These are phyloP conservation scores for Jacaranda mimosifolia DNA, from an alignment of 257 asterid species.

Conservation along the genomic window DNA sequence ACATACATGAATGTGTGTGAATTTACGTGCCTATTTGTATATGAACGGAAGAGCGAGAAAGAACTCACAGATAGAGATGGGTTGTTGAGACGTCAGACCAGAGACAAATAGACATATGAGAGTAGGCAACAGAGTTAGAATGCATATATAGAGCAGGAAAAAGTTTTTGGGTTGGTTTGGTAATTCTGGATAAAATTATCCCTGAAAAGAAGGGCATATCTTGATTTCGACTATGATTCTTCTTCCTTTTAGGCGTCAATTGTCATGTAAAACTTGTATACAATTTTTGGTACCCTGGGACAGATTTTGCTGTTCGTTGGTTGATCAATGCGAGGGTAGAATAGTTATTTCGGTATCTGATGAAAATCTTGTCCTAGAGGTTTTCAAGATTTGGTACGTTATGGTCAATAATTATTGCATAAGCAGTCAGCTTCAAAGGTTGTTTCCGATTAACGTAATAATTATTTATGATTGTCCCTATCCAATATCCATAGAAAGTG, in stretches of 20 bases:
- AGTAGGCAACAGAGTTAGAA: not conserved
- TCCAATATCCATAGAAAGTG: too few species aligned
- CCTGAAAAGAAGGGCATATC: not conserved
- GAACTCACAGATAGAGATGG: constrained; percentile 27
- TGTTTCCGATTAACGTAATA: too few species aligned
- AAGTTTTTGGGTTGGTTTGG: constrained; percentile 16
- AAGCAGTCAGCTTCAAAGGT: too few species aligned
- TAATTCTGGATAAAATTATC: not conserved
- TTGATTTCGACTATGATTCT: constrained; percentile 5
- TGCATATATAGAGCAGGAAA: constrained; percentile 4
- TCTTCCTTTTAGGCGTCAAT: not conserved
- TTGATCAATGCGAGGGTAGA: too few species aligned
- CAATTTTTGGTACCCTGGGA: too few species aligned
- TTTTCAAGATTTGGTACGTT: too few species aligned
- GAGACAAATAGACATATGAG: not conserved
- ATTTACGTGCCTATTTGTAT: not conserved
- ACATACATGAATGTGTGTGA: not conserved
- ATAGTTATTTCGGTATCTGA: too few species aligned
- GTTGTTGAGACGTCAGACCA: constrained; percentile 13
- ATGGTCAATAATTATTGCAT: too few species aligned
- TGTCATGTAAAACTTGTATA: too few species aligned
- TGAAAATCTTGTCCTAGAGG: too few species aligned
- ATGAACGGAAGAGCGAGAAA: not conserved
- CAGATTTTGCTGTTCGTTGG: too few species aligned
- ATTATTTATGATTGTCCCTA: too few species aligned